Base-by-base conservation (phyloP, 73 alveolate genomes). In the Paramecium octaurelia region DNA sequence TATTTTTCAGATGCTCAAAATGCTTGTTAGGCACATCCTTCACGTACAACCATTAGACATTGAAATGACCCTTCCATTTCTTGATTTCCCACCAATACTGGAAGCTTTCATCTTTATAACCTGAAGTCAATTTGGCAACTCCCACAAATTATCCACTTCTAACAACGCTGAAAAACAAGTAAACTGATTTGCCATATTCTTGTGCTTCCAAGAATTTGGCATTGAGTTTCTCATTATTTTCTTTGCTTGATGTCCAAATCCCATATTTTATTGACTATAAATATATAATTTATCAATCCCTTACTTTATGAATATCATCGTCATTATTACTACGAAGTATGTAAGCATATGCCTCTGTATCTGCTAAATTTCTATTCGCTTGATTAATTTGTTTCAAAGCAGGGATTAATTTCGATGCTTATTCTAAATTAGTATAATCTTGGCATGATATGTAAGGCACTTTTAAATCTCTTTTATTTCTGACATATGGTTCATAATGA, bases 71-170 rank as follows among this genome's bases (percentile, higher is more conserved):
- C 73, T 89, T 89, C 92, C 86, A 89, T 64, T 89, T 70, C 84
- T 89, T 89, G 14, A 70, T 35, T 71, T 89, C 86, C 94, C 92
- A 89, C 94, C 94, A 89, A 85, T 89, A 89, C 73, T 77, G 75
- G 94, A 89, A 89, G 71, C 92, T 70, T 89, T 89, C 94, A 38
- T 89, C 94, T 58, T 89, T 35, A 73, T 70, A 89, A 4, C 92
- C 86, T 36, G 94, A 89, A 24, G 86, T 70, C 48, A 89, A 73
- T 44, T 89, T 89, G n/a, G 94, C 91, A 71, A 89, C 94, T 23
- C 94, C 94, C 4, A 89, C 88, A 50, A 89, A 89, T 73, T 89
- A 68, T 14, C 94, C 94, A 57, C 94, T 89, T 85, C 75, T 89
- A 35, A 89, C 94, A 27, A 89, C 94, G 23, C 92, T 70, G 85